A percentile compares a stretch with the other conserved stretches of the same genome.
These are phyloP conservation scores for Gigaspora rosea DNA, from an alignment of 192 early-diverging fungal species.

Conservation along the genomic window DNA sequence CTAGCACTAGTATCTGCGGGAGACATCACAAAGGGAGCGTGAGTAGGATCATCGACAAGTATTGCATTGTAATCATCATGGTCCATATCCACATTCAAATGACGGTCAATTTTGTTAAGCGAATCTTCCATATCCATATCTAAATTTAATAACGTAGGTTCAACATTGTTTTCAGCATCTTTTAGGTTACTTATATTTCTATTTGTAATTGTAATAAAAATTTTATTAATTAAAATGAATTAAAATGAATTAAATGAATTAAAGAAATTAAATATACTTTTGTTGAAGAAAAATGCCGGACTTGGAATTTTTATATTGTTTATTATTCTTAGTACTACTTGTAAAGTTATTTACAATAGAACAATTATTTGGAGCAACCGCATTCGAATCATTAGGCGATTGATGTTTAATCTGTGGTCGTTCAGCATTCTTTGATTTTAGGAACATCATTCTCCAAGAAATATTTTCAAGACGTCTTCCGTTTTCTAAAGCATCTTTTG, in stretches of 20 bases:
- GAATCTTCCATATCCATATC: not conserved
- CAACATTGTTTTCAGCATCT: not conserved
- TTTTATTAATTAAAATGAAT: too few species aligned
- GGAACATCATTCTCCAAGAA: slow-evolving; percentile 82
- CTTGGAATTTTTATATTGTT: too few species aligned
- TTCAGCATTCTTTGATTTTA: slow-evolving; percentile 45
- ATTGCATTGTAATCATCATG: not conserved
- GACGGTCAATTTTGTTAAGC: not conserved
- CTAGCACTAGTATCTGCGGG: slow-evolving; percentile 6
- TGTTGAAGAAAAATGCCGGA: too few species aligned
- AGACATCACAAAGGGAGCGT: slow-evolving; percentile 4
- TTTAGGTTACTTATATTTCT: too few species aligned
- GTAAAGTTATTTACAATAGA: too few species aligned
- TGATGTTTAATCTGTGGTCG: not conserved
- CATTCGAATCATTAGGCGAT: not conserved
- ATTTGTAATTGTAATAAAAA: too few species aligned
- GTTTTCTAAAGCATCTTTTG: slow-evolving; percentile 74
- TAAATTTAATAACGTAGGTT: not conserved
- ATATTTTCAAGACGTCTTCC: slow-evolving; percentile 80
- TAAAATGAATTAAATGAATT: too few species aligned
- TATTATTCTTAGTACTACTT: too few species aligned
- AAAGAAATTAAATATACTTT: too few species aligned
- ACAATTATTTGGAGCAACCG: not conserved
- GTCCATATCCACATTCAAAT: not conserved
- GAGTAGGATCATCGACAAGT: not conserved